Evolutionary conservation across 441 rosid species (phyloP).

Genomic region (Populus hybrid): DNA sequence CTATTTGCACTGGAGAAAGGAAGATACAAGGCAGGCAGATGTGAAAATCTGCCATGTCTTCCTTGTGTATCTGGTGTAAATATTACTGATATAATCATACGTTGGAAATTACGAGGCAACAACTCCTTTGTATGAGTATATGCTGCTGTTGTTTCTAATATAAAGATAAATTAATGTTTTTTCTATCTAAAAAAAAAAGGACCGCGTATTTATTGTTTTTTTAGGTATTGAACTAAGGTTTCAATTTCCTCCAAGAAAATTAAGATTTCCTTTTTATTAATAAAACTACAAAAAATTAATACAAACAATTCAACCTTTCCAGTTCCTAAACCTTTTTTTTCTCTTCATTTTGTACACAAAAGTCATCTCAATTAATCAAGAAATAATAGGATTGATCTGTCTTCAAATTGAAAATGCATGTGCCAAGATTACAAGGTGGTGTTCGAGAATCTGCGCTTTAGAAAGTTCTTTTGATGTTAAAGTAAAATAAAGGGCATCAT

Average conservation of each 20-base stretch:
- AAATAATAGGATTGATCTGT: not conserved
- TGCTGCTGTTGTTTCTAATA: not conserved
- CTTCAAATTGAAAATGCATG: not conserved
- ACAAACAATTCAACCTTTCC: too few relatives aligned
- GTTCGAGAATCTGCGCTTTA: not conserved
- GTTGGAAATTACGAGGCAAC: not conserved
- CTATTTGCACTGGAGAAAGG: not conserved
- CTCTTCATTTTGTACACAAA: not conserved
- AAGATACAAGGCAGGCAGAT: not conserved
- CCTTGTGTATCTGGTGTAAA: not conserved
- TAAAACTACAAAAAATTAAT: too few relatives aligned
- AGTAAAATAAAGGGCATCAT: not conserved
- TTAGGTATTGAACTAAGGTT: not conserved
- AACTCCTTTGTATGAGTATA: not conserved
- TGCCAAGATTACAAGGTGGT: not conserved
- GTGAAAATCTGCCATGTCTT: not conserved
- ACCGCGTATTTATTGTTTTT: not conserved
- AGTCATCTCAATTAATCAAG: not conserved
- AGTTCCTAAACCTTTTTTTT: too few relatives aligned
- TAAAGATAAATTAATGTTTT: too few relatives aligned
- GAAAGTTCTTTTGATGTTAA: not conserved
- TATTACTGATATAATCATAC: too few relatives aligned
- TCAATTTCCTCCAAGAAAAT: not conserved
- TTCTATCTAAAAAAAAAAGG: not conserved
- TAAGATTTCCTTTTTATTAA: too few relatives aligned